These are phyloP conservation scores for Fusarium algeriense DNA, from an alignment of 2,329 filamentous ascomycete species.

Conservation along the genomic window DNA sequence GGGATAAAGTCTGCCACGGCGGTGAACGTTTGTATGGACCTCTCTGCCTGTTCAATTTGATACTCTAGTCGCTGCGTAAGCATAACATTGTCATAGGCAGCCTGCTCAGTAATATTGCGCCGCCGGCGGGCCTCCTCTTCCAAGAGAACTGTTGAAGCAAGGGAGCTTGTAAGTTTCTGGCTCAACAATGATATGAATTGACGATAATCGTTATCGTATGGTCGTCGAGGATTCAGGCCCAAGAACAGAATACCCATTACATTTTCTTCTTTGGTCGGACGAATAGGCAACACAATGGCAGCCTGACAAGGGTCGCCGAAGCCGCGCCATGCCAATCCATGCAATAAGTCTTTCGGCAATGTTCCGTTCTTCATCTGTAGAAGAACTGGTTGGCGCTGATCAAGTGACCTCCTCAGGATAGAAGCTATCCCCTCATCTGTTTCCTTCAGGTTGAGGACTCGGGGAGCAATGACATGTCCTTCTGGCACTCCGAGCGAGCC, in stretches of 20 bases:
- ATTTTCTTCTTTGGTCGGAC: conserved; percentile 73
- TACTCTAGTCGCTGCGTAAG: conserved; percentile 74
- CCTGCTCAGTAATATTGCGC: conserved; percentile 63
- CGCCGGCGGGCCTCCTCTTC: conserved; percentile 76
- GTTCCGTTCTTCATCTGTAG: conserved; percentile 62
- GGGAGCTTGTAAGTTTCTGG: conserved; percentile 72
- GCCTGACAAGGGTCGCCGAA: conserved; percentile 74
- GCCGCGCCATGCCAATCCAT: conserved; percentile 71
- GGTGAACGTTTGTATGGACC: conserved; percentile 73
- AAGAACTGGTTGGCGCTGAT: conserved; percentile 54
- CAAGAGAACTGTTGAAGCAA: conserved; percentile 77
- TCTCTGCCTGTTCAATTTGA: conserved; percentile 62
- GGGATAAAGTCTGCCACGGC: conserved; percentile 80
- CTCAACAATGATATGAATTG: conserved; percentile 70
- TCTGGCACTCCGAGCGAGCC: conserved; percentile 61
- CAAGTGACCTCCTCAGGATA: conserved; percentile 56
- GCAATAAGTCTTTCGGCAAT: conserved; percentile 68
- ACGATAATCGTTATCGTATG: conserved; percentile 79
- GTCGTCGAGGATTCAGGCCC: conserved; percentile 76
- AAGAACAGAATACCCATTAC: conserved; percentile 77
- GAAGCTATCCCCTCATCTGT: conserved; percentile 55
- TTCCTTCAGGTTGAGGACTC: conserved; percentile 52
- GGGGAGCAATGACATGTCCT: conserved; percentile 58
- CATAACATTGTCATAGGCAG: conserved; percentile 74
- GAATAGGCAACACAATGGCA: conserved; percentile 77